phyloP scores from a whole-genome alignment of 257 asterid species.

The Schizonepeta tenuifolia region DNA sequence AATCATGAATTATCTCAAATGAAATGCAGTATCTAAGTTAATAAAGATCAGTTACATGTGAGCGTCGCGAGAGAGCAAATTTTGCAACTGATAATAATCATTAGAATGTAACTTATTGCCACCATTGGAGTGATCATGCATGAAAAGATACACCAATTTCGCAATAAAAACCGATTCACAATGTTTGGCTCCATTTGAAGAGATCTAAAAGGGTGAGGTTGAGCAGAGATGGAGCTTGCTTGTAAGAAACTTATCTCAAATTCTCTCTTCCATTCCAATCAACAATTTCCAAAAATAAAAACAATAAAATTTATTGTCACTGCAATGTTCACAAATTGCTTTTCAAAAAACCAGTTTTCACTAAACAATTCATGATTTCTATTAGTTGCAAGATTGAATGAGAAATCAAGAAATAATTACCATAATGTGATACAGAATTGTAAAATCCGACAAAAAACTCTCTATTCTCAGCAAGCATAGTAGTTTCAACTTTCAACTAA shows the following conservation, averaged over 20 bases:
- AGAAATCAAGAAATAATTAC: background rate
- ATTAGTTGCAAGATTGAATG: background rate
- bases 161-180: background rate
- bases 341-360: background rate
- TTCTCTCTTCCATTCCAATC: background rate
- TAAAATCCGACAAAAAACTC: background rate
- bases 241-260: background rate
- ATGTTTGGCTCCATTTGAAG: background rate
- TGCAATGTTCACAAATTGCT: background rate
- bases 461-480: background rate
- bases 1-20: background rate
- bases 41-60: background rate
- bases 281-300: background rate
- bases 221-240: background rate
- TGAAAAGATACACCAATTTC: background rate
- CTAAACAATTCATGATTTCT: background rate
- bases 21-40: background rate
- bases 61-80: background rate
- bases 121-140: background rate
- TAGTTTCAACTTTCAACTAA: background rate
- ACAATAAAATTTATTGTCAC: background rate
- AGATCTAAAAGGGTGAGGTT: background rate
- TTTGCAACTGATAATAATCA: background rate
- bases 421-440: background rate
- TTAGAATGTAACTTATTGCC: background rate